phyloP scores from a whole-genome alignment of 139 green algal genomes.

The Chlamydomonas incerta region DNA sequence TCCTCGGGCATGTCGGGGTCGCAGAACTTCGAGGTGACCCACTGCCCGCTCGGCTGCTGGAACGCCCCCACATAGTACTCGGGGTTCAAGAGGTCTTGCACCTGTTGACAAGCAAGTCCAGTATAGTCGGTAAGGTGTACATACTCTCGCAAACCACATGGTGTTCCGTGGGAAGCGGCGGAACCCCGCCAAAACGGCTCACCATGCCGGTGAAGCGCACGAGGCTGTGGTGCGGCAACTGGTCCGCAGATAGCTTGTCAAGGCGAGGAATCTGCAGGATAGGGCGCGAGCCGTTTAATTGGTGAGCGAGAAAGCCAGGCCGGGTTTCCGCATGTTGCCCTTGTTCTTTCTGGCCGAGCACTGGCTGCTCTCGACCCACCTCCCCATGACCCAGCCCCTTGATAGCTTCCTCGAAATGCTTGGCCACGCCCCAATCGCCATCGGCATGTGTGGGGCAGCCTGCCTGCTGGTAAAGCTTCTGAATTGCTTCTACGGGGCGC shows the following conservation, averaged over 20 bases:
- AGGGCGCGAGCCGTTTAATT: too few species aligned
- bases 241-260: constrained; percentile 47
- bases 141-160: too few species aligned
- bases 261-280: constrained; percentile 71
- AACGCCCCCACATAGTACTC: constrained; percentile 77
- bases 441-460: not conserved
- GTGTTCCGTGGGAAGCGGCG: too few species aligned
- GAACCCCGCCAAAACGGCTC: constrained; percentile 4
- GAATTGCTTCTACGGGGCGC: not conserved
- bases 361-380: not conserved
- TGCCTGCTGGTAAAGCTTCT: constrained; percentile 5
- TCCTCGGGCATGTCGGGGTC: constrained; percentile 41
- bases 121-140: too few species aligned
- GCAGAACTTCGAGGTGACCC: constrained; percentile 61
- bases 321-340: too few species aligned
- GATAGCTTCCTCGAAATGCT: not conserved
- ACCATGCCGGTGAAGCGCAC: constrained; percentile 80
- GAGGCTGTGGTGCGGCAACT: constrained; percentile 64
- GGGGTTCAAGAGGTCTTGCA: constrained; percentile 78
- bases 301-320: too few species aligned
- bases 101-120: too few species aligned
- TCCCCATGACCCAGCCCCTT: not conserved
- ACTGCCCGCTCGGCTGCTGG: constrained; percentile 42
- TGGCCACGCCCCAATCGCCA: constrained; percentile 11
- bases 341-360: too few species aligned